Evolutionary conservation across 1,284 basidiomycete species (phyloP).

Genomic region (Pterulicium gracile): DNA sequence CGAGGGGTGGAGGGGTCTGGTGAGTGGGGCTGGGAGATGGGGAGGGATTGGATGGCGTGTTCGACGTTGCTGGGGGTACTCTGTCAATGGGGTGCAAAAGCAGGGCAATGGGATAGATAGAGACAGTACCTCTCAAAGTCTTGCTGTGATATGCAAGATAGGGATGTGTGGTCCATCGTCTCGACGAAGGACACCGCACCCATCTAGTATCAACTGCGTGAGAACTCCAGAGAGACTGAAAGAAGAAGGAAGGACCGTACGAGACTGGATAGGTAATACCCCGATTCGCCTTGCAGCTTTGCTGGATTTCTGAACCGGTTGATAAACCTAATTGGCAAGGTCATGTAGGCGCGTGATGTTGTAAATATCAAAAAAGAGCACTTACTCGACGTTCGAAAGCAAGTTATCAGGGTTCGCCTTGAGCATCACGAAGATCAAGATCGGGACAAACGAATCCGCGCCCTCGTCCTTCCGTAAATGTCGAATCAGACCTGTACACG

Average conservation of each 20-base stretch:
- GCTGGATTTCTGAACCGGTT: constrained; percentile 87
- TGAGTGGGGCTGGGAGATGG: constrained; percentile 4
- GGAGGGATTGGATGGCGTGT: constrained; percentile 63
- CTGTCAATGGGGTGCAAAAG: constrained; percentile 4
- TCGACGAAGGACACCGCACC: constrained; percentile 94
- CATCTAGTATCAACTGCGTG: constrained; percentile 36
- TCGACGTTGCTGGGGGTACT: constrained; percentile 77
- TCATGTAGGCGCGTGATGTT: background rate
- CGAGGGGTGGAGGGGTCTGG: constrained; percentile 11
- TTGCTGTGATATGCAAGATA: constrained; percentile 87
- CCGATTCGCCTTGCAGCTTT: constrained; percentile 89
- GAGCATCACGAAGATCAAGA: constrained; percentile 91
- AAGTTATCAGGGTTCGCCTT: constrained; percentile 90
- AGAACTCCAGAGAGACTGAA: background rate
- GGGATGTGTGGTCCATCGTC: constrained; percentile 89
- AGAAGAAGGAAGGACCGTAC: constrained; percentile 30
- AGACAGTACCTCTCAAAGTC: constrained; percentile 74
- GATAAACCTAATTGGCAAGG: constrained; percentile 79
- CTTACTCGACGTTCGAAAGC: constrained; percentile 90
- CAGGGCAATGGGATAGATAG: background rate
- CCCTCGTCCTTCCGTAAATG: constrained; percentile 73
- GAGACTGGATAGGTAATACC: constrained; percentile 94
- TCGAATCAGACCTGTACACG: constrained; percentile 66
- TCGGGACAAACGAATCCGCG: constrained; percentile 91
- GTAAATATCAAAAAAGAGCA: constrained; percentile 7